Percentiles rank a stretch among this genome's conserved stretches.
Conservation (phyloP, 257 asterid genomes). For the Ehretia macrophylla region DNA sequence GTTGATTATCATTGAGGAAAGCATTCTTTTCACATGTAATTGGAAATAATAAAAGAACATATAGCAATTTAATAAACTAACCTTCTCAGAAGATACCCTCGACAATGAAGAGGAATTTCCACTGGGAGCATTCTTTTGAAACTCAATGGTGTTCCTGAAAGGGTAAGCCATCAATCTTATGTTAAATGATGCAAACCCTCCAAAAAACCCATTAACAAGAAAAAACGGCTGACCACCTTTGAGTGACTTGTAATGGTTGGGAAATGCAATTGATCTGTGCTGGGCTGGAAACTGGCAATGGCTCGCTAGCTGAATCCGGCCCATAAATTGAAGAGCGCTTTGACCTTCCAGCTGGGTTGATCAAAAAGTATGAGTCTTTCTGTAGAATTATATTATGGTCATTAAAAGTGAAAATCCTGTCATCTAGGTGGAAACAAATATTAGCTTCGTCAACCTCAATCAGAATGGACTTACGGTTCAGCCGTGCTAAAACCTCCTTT, state of each 20-base stretch:
- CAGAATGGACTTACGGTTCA: conserved; percentile 48
- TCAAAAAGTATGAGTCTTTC: neutral
- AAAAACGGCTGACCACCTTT: conserved; percentile 27
- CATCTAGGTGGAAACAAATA: conserved; percentile 1
- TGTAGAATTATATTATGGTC: neutral
- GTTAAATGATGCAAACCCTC: neutral
- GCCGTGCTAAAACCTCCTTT: conserved; percentile 66
- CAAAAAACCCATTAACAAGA: neutral
- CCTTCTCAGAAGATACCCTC: conserved; percentile 51
- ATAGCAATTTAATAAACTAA: conserved; percentile 12
- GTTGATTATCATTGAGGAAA: too few relatives aligned
- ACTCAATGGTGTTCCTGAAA: neutral
- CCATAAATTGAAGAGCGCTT: conserved; percentile 34
- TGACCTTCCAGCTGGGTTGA: conserved; percentile 48
- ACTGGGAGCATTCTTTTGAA: conserved; percentile 3
- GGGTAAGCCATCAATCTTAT: neutral
- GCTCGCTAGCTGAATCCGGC: conserved; percentile 10
- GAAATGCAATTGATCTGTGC: conserved; percentile 16
- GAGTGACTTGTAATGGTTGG: conserved; percentile 22
- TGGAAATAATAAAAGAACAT: too few relatives aligned
- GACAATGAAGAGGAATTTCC: conserved; percentile 27
- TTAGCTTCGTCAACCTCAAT: conserved; percentile 8
- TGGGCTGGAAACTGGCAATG: conserved; percentile 20
- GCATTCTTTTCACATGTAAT: too few relatives aligned
- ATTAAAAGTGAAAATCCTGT: too few relatives aligned